Evolutionary conservation across 1,139 yeast genomes (phyloP), one percentile per base, ranked within the genome.

Genomic region (Candida gigantensis): DNA sequence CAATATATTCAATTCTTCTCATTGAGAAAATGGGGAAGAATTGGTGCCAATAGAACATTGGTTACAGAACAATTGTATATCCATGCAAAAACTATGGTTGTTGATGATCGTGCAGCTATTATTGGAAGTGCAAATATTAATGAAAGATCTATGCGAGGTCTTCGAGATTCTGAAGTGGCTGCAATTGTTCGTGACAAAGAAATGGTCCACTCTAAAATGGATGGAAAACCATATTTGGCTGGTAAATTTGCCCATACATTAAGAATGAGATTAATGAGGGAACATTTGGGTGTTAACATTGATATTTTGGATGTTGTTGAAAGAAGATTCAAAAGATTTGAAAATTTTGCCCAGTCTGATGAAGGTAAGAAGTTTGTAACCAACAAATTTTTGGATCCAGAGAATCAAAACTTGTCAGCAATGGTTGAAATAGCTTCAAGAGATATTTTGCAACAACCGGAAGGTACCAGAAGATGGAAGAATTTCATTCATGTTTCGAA

Each of bases 111-210:
- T 36, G 77, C 83, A 30, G 97, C 96, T 3, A 84, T 92, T 35
- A 90, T 92, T 51, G 98, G 98, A 3, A 86, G 96, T 55, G 98
- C 98, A 1, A 92, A 92, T 55, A 87, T 92, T 46, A 92, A 92
- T 53, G 98, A 92, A 60, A 75, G 98, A 51, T 89, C 97, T 0
- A 89, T 89, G 88, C 72, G 95, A 49, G 98, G 98, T 15, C 72
- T 75, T 15, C 74, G 98, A 55, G 99, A 94, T 57, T 89, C 97
- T 3, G 99, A 94, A 55, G 82, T 92, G 36, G 96, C 96, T 2
- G 88, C 92, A 1, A 64, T 90, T 37, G 79, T 94, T 7, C 73
- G 97, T 47, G 98, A 94, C 55, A 79, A 84, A 6, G 89, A 84
- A 45, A 77, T 83, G 46, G 70, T 92, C 3, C 74, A 79, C 36